phyloP scores from a whole-genome alignment of 2,329 filamentous ascomycete species.

The Pezicula neosporulosa region DNA sequence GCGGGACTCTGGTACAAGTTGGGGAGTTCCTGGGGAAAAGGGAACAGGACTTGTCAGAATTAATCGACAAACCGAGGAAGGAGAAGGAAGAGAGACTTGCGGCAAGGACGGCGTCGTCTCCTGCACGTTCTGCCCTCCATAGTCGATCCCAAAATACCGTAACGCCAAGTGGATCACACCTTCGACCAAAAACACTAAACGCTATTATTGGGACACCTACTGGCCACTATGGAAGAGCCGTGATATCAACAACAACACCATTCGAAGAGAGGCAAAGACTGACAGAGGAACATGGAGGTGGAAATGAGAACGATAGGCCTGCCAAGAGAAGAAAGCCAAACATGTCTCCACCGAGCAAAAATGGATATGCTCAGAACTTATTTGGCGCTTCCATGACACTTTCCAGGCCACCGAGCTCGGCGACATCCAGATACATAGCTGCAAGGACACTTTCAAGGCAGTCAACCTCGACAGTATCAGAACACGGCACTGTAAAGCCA shows the following conservation, averaged over 20 bases:
- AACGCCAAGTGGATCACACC: slow-evolving; percentile 35
- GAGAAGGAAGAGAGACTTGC: slow-evolving; percentile 48
- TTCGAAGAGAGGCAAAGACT: slow-evolving; percentile 53
- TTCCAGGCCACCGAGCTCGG: slow-evolving; percentile 28
- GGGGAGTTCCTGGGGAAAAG: slow-evolving; percentile 68
- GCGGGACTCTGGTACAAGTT: slow-evolving; percentile 75
- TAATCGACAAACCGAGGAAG: slow-evolving; percentile 67
- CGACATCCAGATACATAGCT: not conserved
- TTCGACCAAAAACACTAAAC: slow-evolving; percentile 56
- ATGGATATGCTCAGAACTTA: slow-evolving; percentile 46
- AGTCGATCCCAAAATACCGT: slow-evolving; percentile 8
- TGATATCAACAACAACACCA: slow-evolving; percentile 56
- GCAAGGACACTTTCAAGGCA: too few species aligned
- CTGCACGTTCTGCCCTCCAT: slow-evolving; percentile 22
- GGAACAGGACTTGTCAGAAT: slow-evolving; percentile 73
- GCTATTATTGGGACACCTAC: slow-evolving; percentile 63
- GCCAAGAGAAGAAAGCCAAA: slow-evolving; percentile 39
- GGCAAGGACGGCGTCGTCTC: slow-evolving; percentile 24
- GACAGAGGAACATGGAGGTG: slow-evolving; percentile 9
- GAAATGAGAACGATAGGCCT: slow-evolving; percentile 26
- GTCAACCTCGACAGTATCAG: too few species aligned
- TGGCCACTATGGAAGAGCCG: slow-evolving; percentile 59
- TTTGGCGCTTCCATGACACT: slow-evolving; percentile 45
- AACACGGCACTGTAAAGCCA: not conserved
- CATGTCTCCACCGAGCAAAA: slow-evolving; percentile 38